Base-by-base conservation (phyloP, 176 grass and related monocot species). In the Musa schizocarpa region DNA sequence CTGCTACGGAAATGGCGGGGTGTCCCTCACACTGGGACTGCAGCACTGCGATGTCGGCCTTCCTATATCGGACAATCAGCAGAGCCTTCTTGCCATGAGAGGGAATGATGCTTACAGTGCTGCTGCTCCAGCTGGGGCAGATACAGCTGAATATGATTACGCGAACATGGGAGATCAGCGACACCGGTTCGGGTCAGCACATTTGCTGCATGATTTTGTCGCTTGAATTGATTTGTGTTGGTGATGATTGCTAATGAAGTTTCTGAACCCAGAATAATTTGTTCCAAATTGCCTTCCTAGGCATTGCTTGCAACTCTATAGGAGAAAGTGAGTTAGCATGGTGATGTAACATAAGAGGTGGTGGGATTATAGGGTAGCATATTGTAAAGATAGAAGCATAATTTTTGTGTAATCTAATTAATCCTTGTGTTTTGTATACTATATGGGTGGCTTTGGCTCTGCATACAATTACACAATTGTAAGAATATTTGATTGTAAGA, bases 181-280 rank as follows among this genome's bases (percentile, higher is more conserved):
- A 66, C 90, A 85, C 34, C 74, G 82, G 10, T 92, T 87, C 1
- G 84, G 82, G 51, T 74, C 85, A 6, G 57, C 87, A 0, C 85
- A 87, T 81, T 66, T 93, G 8, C 79, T 99, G 85, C 96, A 92
- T 80, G 96, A 99, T 92, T 99, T 99, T 81, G 96, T 95, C 71
- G 88, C 91, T 54, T 99, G 68, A 88, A 75, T 82, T 27, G 20
- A 50, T 56, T 74, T 74, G n/a, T n/a, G 0, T 26, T 54, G 71
- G 24, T 10, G 13, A 13, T 13, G 9, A 74, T 27, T 26, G 24
- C 24, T 16, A 26, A 9, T 74, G 9, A 56, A 27, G 13, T 19
- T 14, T 69, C 43, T 70, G 68, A 70, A n/a, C 52, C 52, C 52
- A 55, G 52, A 73, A 74, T 74, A 74, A 74, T 74, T 26, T 53